Evolutionary conservation across 805 yeast genomes (phyloP), one percentile per base, ranked within the genome.

Genomic region (Hanseniaspora guilliermondii): DNA sequence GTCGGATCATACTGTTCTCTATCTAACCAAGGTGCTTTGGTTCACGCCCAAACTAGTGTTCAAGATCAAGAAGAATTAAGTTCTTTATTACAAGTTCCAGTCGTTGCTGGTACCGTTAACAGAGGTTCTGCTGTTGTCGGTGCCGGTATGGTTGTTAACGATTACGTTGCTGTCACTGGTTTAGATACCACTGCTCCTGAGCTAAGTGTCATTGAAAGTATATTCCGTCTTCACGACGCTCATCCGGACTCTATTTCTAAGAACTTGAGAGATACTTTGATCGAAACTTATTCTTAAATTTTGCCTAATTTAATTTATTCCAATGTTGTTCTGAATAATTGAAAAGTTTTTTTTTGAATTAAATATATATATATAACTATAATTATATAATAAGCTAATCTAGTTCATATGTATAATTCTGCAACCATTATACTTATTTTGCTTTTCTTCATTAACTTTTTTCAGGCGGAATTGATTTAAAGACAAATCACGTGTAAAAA

Each of bases 141-240:
- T 65, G 97, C 97, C 47, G 99, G 99, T 62, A 82, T 93, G 82
- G 97, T 93, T 53, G 98, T 89, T 53, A 93, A 93, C 68, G 99
- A 93, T 73, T 93, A 97, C 94, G 75, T 91, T 61, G 94, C 97
- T 32, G 97, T 94, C 42, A 77, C 96, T 47, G 99, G 99, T 60
- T 77, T 87, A 62, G 97, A 93, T 72, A 93, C 98, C 56, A 89
- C 99, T 60, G 97, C 98, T 47, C 97, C 98, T 49, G 99, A 93
- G 72, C 76, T 93, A 65, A 87, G 96, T 62, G 98, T 93, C 57
- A 79, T 93, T 61, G 98, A 94, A 74, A 84, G 95, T 68, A 94
- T 93, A 62, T 94, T 91, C 80, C 83, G 87, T 73, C 76, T 87
- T 62, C 94, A 87, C 69, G 95, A 87, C 65, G 91, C 88, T 58